phyloP scores from a whole-genome alignment of 2,329 filamentous ascomycete genomes.

The Venturiaceae sp. region DNA sequence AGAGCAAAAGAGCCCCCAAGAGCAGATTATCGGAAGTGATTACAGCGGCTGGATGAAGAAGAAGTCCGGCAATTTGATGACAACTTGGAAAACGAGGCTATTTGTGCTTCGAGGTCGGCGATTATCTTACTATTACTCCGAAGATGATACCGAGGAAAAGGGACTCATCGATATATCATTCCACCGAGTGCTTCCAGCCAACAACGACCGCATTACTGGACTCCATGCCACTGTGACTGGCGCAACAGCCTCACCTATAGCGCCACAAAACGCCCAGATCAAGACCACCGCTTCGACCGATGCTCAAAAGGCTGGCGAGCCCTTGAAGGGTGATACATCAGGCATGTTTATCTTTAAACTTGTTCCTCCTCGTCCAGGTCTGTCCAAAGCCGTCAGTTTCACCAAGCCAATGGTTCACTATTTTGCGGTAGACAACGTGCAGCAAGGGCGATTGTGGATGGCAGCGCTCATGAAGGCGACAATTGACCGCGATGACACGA shows the following conservation, averaged over 20 bases:
- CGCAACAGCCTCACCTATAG: conserved; percentile 60
- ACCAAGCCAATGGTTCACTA: conserved; percentile 97
- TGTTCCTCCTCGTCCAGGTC: conserved; percentile 75
- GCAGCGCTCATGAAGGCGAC: conserved; percentile 97
- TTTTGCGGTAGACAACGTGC: conserved; percentile 86
- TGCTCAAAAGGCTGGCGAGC: conserved; percentile 23
- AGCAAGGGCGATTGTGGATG: conserved; percentile 93
- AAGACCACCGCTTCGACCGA: conserved; percentile 23
- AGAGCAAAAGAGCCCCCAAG: conserved; percentile 67
- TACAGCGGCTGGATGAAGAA: conserved; percentile 99
- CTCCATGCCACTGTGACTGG: conserved; percentile 88
- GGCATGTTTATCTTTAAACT: conserved; percentile 97
- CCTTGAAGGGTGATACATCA: conserved; percentile 22
- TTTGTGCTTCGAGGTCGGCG: conserved; percentile 89
- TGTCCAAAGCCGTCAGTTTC: conserved; percentile 89
- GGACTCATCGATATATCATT: conserved; percentile 96
- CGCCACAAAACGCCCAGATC: conserved; percentile 31
- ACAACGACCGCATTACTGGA: conserved; percentile 81
- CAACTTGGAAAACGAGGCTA: conserved; percentile 93
- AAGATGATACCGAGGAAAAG: conserved; percentile 85
- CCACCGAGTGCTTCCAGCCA: conserved; percentile 89
- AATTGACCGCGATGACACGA: conserved; percentile 76
- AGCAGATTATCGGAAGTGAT: conserved; percentile 79
- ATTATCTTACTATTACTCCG: conserved; percentile 91
- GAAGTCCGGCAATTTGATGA: conserved; percentile 91